A percentile compares a stretch with the other conserved stretches of the same genome.
Evolutionary conservation across 768 basidiomycete genomes (phyloP).

Genomic region (Crepidotus variabilis): DNA sequence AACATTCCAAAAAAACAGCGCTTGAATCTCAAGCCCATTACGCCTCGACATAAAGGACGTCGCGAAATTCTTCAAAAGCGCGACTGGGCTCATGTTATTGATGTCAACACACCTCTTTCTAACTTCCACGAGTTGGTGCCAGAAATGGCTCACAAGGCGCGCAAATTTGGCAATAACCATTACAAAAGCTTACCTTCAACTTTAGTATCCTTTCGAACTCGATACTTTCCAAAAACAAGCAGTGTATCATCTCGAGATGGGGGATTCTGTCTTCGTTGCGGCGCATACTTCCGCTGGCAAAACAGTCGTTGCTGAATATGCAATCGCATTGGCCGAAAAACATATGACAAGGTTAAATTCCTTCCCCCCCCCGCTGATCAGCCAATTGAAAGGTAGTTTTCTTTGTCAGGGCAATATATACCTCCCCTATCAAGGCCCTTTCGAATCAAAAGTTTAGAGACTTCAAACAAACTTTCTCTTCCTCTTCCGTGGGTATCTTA

Average conservation of each 20-base stretch:
- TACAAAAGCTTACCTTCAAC: neutral
- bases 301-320: conserved; percentile 98
- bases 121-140: conserved; percentile 94
- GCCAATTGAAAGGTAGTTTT: conserved; percentile 6
- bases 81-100: conserved; percentile 98
- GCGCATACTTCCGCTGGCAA: conserved; percentile 99
- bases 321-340: conserved; percentile 92
- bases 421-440: conserved; percentile 96
- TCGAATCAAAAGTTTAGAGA: conserved; percentile 99
- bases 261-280: conserved; percentile 98
- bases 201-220: conserved; percentile 93
- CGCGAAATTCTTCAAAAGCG: conserved; percentile 64
- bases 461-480: conserved; percentile 94
- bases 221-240: conserved; percentile 99
- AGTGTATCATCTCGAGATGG: conserved; percentile 94
- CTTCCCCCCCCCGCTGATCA: neutral
- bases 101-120: conserved; percentile 83
- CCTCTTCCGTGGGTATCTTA: conserved; percentile 88
- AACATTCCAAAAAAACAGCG: conserved; percentile 32
- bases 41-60: conserved; percentile 35
- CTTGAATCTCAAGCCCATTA: conserved; percentile 53
- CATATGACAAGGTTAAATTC: conserved; percentile 96
- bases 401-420: conserved; percentile 84
- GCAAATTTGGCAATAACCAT: neutral
- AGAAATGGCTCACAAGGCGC: conserved; percentile 90